phyloP scores from a whole-genome alignment of 2,329 filamentous ascomycete genomes.

The Fusarium sp. region DNA sequence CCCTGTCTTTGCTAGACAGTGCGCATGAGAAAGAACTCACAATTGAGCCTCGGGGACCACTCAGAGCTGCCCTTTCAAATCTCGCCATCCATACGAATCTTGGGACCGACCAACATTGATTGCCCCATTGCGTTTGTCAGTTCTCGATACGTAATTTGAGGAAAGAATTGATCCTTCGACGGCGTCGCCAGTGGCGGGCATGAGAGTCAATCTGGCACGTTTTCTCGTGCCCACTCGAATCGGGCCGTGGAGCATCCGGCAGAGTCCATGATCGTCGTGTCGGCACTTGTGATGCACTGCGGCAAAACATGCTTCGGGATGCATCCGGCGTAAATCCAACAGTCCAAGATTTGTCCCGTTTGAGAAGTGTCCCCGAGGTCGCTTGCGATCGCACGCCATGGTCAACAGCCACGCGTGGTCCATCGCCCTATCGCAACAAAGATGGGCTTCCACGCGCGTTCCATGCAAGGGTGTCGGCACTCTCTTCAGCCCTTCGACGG shows the following conservation, averaged over 20 bases:
- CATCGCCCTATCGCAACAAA: slow-evolving; percentile 24
- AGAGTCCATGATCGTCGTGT: slow-evolving; percentile 30
- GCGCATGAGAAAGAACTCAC: slow-evolving; percentile 28
- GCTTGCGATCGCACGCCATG: slow-evolving; percentile 36
- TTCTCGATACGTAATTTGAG: slow-evolving; percentile 19
- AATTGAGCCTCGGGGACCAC: slow-evolving; percentile 25
- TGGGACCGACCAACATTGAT: slow-evolving; percentile 22
- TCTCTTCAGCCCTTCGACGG: slow-evolving; percentile 25
- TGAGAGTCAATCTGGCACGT: background rate
- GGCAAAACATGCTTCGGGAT: slow-evolving; percentile 29
- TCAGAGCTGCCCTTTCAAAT: background rate
- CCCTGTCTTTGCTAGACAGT: background rate
- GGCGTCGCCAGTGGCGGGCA: slow-evolving; percentile 11
- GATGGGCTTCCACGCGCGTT: slow-evolving; percentile 33
- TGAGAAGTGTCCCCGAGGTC: slow-evolving; percentile 42
- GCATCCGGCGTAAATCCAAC: slow-evolving; percentile 18
- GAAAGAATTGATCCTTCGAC: slow-evolving; percentile 13
- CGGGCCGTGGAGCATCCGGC: slow-evolving; percentile 40
- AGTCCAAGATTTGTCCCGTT: slow-evolving; percentile 39
- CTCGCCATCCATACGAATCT: slow-evolving; percentile 20
- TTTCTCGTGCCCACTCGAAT: slow-evolving; percentile 34
- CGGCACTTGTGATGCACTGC: slow-evolving; percentile 41
- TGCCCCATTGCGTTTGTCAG: slow-evolving; percentile 21
- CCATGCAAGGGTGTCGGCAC: slow-evolving; percentile 38
- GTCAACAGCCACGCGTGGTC: slow-evolving; percentile 22